A percentile compares a stretch with the other conserved stretches of the same genome.
Evolutionary conservation across 345 rosid species (phyloP).

Genomic region (Adansonia digitata): DNA sequence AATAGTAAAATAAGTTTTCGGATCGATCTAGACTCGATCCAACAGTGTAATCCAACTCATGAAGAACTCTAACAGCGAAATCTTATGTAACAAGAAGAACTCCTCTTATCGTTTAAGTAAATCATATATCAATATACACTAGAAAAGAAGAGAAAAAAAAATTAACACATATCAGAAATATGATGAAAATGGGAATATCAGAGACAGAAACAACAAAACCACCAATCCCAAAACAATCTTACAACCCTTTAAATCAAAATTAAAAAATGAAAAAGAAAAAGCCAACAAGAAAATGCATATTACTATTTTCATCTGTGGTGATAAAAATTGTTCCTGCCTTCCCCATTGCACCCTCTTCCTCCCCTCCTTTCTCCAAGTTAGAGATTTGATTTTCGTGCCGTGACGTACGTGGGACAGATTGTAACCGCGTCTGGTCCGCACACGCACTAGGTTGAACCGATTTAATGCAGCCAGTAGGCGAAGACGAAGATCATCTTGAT

Average conservation of each 20-base stretch:
- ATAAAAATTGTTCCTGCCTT: neutral
- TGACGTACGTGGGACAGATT: no score
- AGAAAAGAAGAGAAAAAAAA: neutral
- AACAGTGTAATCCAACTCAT: no score
- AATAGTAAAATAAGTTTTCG: no score
- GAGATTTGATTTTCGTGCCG: neutral
- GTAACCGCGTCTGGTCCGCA: no score
- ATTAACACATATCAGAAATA: neutral
- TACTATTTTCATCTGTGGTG: neutral
- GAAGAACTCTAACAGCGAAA: no score
- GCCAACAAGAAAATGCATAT: neutral
- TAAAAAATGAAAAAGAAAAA: neutral
- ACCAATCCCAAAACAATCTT: neutral
- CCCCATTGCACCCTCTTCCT: constrained; percentile 1
- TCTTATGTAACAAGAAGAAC: no score
- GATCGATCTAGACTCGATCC: no score
- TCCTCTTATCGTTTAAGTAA: no score
- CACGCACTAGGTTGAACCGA: no score
- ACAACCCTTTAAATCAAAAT: neutral
- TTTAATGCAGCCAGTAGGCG: neutral
- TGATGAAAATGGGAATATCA: neutral
- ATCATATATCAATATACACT: neutral
- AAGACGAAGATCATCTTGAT: neutral
- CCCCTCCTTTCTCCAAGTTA: neutral
- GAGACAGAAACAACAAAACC: neutral